Evolutionary conservation across 495 filamentous ascomycete genomes (phyloP).

Genomic region (Rostrohypoxylon terebratum): DNA sequence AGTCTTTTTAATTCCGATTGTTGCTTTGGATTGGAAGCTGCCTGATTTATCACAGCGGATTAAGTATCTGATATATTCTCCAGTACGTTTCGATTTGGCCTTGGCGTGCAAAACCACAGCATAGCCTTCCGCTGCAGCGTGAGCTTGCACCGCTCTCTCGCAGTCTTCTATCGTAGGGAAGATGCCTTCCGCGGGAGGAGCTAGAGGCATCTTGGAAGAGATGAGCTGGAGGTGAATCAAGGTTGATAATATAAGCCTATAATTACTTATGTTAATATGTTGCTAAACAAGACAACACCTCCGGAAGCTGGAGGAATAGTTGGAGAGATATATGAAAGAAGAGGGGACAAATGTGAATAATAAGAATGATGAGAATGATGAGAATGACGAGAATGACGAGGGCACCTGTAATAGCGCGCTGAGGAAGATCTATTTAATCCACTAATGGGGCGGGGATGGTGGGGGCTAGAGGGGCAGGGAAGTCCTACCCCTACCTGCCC

Average conservation of each 20-base stretch:
- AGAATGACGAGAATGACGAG: constrained; percentile 9
- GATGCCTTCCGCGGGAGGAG: constrained; percentile 44
- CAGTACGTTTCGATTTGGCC: constrained; percentile 45
- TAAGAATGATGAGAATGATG: constrained; percentile 9
- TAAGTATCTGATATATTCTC: constrained; percentile 47
- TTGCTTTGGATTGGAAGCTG: constrained; percentile 46
- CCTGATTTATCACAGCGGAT: constrained; percentile 50
- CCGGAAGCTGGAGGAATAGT: background rate
- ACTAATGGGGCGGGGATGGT: background rate
- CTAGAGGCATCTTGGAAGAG: constrained; percentile 40
- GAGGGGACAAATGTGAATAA: background rate
- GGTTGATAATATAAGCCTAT: constrained; percentile 6
- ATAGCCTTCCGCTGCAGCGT: constrained; percentile 48
- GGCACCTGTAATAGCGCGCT: constrained; percentile 33
- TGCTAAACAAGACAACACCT: background rate
- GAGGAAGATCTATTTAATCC: constrained; percentile 46
- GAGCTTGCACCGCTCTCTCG: constrained; percentile 40
- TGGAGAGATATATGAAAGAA: background rate
- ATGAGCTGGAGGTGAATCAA: background rate
- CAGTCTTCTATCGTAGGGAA: constrained; percentile 46
- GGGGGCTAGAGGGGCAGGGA: too few species aligned
- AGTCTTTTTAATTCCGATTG: constrained; percentile 45
- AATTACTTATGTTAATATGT: background rate
- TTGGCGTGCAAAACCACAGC: constrained; percentile 47
- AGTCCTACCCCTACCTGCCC: too few species aligned